Evolutionary conservation across 805 yeast genomes (phyloP), one percentile per base, ranked within the genome.

Genomic region (Sugiyamaella lignohabitans): DNA sequence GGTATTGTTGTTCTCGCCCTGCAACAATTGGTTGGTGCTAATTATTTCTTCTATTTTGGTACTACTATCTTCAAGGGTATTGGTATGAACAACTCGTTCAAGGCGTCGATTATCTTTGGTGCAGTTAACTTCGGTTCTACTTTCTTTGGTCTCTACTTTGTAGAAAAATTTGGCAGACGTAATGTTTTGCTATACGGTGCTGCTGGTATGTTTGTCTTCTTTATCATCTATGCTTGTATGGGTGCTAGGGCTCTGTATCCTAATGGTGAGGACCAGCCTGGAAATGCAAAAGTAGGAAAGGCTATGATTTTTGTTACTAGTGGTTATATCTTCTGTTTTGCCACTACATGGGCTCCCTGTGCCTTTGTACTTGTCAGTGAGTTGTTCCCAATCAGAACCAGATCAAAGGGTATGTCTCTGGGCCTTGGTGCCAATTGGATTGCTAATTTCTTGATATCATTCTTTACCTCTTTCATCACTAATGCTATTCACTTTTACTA

Each of bases 351-450:
- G 81, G 79, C 79, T 32, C 78, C 80, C 51, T 70, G 80, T 58
- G 79, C 86, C 1, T 81, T 84, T 83, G 85, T 80, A 29, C 62
- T 78, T 47, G 85, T 85, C 2, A 72, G 86, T 3, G 87, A 80
- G 59, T 74, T 77, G 16, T 81, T 76, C 60, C 79, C 78, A 36
- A 65, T 76, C 51, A 70, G 76, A 49, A 71, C 81, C 40, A 74
- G 84, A 64, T 73, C 83, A 14, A 67, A 76, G 50, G 85, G 86
- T 53, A 79, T 80, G 82, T 75, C 85, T 17, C 72, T 78, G 46
- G 64, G 65, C 19, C 59, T 55, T 37, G 79, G 79, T 27, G 75
- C 81, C 41, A 60, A 60, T 53, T 60, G 64, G 64, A 21, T 53
- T 20, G 50, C 51, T 47, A 75, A 81, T 66, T 75, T 84, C 61